Evolutionary conservation across 345 rosid genomes (phyloP).

Genomic region (Citrus inodora): DNA sequence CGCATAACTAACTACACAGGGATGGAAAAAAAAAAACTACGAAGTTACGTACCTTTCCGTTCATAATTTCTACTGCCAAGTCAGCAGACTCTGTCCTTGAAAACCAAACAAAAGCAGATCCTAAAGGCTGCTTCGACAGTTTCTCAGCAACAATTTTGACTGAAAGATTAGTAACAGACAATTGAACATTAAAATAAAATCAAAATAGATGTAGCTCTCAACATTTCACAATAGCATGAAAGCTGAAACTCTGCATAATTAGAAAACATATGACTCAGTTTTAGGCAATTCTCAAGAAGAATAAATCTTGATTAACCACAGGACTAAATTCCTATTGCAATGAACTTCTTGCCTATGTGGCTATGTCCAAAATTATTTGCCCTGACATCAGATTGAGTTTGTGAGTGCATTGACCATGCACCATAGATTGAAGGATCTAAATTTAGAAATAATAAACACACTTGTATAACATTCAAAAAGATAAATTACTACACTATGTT

Average conservation of each 20-base stretch:
- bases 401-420: not conserved
- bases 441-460: not conserved
- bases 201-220: not conserved
- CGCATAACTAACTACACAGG: not conserved
- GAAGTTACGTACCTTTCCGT: constrained; percentile 45
- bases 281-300: constrained; percentile 1
- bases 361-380: not conserved
- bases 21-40: not conserved
- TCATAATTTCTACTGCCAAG: constrained; percentile 48
- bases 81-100: constrained; percentile 36
- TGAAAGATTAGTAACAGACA: constrained; percentile 14
- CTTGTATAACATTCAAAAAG: too few relatives aligned
- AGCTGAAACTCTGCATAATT: not conserved
- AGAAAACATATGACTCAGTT: not conserved
- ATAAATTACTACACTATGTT: not conserved
- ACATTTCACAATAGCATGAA: not conserved
- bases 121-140: constrained; percentile 37
- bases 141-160: constrained; percentile 42
- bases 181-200: not conserved
- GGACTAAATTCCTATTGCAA: not conserved
- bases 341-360: not conserved
- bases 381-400: not conserved
- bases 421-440: not conserved
- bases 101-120: constrained; percentile 60
- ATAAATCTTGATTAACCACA: not conserved